phyloP scores from a whole-genome alignment of 805 yeast genomes.

The Nakazawaea laoshanensis region DNA sequence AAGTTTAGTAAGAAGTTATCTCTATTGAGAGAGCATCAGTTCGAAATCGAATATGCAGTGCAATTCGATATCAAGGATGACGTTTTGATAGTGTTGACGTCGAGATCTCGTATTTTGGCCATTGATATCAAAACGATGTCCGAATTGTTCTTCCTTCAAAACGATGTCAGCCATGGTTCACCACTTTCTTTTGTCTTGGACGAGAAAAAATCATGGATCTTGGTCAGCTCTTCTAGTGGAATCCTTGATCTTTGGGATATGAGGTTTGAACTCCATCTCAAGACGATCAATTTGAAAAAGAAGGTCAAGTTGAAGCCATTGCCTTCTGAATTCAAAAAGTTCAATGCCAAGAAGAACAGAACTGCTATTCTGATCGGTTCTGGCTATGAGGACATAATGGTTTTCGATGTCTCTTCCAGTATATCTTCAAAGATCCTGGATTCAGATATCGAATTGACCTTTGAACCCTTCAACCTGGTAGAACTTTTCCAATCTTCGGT shows the following conservation, averaged over 20 bases:
- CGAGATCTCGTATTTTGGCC: slow-evolving; percentile 38
- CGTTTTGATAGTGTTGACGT: slow-evolving; percentile 42
- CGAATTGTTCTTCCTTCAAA: slow-evolving; percentile 31
- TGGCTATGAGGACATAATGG: slow-evolving; percentile 45
- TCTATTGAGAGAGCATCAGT: slow-evolving; percentile 31
- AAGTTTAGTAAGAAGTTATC: slow-evolving; percentile 16
- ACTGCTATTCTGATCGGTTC: slow-evolving; percentile 55
- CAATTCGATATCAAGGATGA: slow-evolving; percentile 32
- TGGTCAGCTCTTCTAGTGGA: slow-evolving; percentile 72
- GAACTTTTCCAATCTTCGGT: slow-evolving; percentile 11
- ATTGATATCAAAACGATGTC: slow-evolving; percentile 55
- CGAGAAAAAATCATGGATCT: slow-evolving; percentile 46
- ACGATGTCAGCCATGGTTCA: slow-evolving; percentile 58
- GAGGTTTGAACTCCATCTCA: slow-evolving; percentile 52
- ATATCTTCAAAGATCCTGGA: background rate
- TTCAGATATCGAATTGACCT: slow-evolving; percentile 16
- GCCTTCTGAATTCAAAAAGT: slow-evolving; percentile 26
- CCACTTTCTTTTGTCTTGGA: slow-evolving; percentile 55
- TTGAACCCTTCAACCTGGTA: slow-evolving; percentile 6
- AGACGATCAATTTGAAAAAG: slow-evolving; percentile 49
- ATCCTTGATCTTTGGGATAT: slow-evolving; percentile 75
- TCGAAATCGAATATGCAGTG: slow-evolving; percentile 30
- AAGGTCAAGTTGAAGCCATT: slow-evolving; percentile 30
- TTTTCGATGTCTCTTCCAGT: slow-evolving; percentile 74
- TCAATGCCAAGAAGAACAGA: slow-evolving; percentile 26